These are phyloP conservation scores for Comarum palustre DNA, from an alignment of 306 rosid genomes.

Conservation along the genomic window DNA sequence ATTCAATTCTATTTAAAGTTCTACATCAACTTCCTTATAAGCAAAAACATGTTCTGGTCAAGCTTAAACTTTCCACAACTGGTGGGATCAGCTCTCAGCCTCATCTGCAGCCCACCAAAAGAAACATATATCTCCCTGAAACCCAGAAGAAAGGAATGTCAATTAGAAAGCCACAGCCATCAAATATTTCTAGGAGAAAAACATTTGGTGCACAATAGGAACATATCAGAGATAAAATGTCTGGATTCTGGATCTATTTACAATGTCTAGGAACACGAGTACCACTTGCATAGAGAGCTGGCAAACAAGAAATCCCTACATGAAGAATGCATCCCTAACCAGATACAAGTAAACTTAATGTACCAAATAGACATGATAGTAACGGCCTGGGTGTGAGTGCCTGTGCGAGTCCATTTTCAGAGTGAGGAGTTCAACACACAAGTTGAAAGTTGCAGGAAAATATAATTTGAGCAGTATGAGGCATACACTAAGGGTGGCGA, in stretches of 20 bases:
- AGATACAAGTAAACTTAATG: neutral
- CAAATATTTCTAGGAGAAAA: neutral
- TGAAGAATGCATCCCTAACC: neutral
- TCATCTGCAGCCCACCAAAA: conserved; percentile 86
- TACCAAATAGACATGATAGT: neutral
- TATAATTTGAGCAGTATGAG: neutral
- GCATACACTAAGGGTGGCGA: conserved; percentile 56
- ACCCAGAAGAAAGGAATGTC: conserved; percentile 1
- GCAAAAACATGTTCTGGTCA: conserved; percentile 70
- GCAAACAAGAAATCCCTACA: neutral
- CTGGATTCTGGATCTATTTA: neutral
- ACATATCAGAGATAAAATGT: neutral
- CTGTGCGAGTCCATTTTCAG: neutral
- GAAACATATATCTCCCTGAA: conserved; percentile 73
- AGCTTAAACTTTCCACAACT: conserved; percentile 51
- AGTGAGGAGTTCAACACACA: conserved; percentile 1
- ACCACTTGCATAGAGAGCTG: neutral
- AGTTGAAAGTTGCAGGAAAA: conserved; percentile 11
- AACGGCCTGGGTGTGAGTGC: neutral
- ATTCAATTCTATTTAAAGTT: neutral
- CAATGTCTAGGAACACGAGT: neutral
- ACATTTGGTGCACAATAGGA: neutral
- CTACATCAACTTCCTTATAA: conserved; percentile 53
- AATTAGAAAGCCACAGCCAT: conserved; percentile 1
- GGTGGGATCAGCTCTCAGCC: conserved; percentile 64